Evolutionary conservation across 768 basidiomycete genomes (phyloP).

Genomic region (Hypsizygus marmoreus): DNA sequence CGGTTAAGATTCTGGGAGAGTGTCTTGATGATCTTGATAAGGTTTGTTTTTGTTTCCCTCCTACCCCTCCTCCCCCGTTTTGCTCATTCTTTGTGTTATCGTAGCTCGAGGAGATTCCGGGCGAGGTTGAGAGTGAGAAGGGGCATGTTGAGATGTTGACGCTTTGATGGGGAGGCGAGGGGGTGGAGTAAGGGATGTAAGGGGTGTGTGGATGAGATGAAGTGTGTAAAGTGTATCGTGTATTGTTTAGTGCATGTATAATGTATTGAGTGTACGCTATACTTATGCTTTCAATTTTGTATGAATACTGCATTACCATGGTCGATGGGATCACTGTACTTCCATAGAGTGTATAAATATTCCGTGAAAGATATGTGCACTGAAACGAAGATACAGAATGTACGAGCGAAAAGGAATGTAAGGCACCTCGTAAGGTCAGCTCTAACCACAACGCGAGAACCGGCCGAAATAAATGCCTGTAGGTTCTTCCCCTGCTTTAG

Average conservation of each 20-base stretch:
- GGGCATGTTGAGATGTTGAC: constrained; percentile 43
- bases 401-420: no score
- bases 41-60: constrained; percentile 38
- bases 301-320: no score
- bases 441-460: constrained; percentile 35
- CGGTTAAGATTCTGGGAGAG: constrained; percentile 74
- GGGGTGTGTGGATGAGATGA: constrained; percentile 1
- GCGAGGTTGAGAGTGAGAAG: constrained; percentile 60
- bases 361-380: no score
- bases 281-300: no score
- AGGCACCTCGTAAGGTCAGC: constrained; percentile 67
- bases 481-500: constrained; percentile 51
- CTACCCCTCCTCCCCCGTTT: not conserved
- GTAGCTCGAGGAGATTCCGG: constrained; percentile 56
- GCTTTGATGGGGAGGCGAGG: constrained; percentile 2
- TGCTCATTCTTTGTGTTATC: constrained; percentile 6
- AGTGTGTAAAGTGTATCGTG: no score
- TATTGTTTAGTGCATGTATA: no score
- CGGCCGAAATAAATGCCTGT: constrained; percentile 62
- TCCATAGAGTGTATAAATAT: no score
- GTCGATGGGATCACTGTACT: no score
- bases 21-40: constrained; percentile 80
- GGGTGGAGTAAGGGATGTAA: not conserved
- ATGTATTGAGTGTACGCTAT: no score
- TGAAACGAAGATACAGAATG: no score